Evolutionary conservation across 495 filamentous ascomycete species (phyloP), one percentile per base, ranked within the genome.

Genomic region (Patellaria atrata): DNA sequence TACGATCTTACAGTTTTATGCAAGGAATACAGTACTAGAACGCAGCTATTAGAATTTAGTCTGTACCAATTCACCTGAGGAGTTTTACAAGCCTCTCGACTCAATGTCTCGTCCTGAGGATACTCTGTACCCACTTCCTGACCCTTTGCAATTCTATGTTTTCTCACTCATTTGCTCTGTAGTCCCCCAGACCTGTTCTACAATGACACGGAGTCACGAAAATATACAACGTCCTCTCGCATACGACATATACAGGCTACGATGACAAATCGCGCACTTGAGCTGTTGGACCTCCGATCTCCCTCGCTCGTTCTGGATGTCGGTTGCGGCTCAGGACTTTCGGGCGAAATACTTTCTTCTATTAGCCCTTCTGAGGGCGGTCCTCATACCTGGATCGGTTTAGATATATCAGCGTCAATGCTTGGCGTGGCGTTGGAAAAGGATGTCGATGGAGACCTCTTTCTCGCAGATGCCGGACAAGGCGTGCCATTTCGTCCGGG

Each of bases 51-150:
- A n/a, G n/a, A n/a, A n/a, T n/a, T n/a, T n/a, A n/a, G n/a, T n/a
- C n/a, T n/a, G n/a, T n/a, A n/a, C n/a, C n/a, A n/a, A n/a, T n/a
- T n/a, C n/a, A n/a, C n/a, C n/a, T n/a, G n/a, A n/a, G n/a, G n/a
- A n/a, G n/a, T n/a, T 26, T n/a, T n/a, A 26, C 23, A 26, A 8
- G n/a, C 23, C 23, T 26, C n/a, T 8, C 28, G 33, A 45, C 53
- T 79, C 22, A 53, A 93, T 94, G 89, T 94, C 87, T 42, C 84
- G 87, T 41, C 87, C 87, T 35, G 87, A 96, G 64, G 89, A 96
- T 62, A 76, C 68, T 38, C 75, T 94, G 82, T 91, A 64, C 33
- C 34, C 35, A 22, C 22, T 10, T 26, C 25, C 37, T 20, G 24
- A 26, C 22, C 24, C n/a, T 7, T 8, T 19, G 32, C 20, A 18